phyloP scores from a whole-genome alignment of 768 basidiomycete species.

The Phallus indusiatus region DNA sequence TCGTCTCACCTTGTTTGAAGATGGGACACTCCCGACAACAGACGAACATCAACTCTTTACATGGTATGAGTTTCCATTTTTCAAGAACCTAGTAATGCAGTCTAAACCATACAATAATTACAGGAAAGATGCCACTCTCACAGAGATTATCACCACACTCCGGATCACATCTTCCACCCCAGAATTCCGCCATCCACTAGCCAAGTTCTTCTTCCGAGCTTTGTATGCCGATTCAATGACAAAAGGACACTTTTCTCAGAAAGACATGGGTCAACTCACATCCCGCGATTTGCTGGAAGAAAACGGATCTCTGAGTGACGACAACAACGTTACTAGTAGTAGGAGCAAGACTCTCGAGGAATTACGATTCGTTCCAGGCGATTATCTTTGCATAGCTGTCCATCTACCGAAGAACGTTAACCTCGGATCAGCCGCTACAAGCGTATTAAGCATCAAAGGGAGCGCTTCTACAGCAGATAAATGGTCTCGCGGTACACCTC shows the following conservation, averaged over 20 bases:
- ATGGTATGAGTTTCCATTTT: slow-evolving; percentile 47
- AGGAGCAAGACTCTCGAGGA: slow-evolving; percentile 66
- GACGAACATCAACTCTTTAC: slow-evolving; percentile 80
- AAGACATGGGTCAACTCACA: slow-evolving; percentile 75
- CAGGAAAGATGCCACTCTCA: slow-evolving; percentile 78
- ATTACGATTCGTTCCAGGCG: slow-evolving; percentile 70
- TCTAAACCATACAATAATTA: not conserved
- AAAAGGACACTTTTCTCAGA: slow-evolving; percentile 62
- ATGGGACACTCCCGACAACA: slow-evolving; percentile 62
- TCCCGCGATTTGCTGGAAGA: slow-evolving; percentile 81
- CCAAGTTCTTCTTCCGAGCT: slow-evolving; percentile 71
- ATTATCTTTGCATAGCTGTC: slow-evolving; percentile 68
- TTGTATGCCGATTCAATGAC: slow-evolving; percentile 67
- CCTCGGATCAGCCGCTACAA: slow-evolving; percentile 35
- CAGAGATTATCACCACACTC: slow-evolving; percentile 69
- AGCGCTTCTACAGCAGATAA: slow-evolving; percentile 24
- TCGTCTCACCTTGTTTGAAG: slow-evolving; percentile 64
- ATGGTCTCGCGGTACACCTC: slow-evolving; percentile 16
- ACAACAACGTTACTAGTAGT: slow-evolving; percentile 16
- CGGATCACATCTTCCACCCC: slow-evolving; percentile 60
- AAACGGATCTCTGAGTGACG: slow-evolving; percentile 11
- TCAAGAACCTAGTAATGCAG: not conserved
- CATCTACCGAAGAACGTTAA: slow-evolving; percentile 56
- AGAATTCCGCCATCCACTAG: slow-evolving; percentile 75
- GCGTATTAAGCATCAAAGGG: slow-evolving; percentile 37